Conservation (phyloP, 2,329 filamentous ascomycete genomes). For the Rachicladosporium sp. region DNA sequence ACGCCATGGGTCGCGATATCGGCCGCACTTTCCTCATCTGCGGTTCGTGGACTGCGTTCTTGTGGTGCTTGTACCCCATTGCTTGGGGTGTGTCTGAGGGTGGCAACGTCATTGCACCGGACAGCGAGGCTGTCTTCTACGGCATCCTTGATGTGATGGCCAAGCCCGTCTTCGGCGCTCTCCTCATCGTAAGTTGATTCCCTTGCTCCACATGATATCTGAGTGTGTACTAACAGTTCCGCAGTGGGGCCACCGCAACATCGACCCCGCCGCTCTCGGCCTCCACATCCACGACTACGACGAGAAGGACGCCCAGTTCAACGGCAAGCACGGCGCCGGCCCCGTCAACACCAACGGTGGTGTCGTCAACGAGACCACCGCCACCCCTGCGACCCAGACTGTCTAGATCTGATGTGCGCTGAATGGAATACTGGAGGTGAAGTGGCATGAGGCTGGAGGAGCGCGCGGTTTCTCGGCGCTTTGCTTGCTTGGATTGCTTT, state of each 20-base stretch:
- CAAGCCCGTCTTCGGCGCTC: conserved; percentile 50
- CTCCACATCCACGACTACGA: conserved; percentile 39
- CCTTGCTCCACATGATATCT: too few species aligned
- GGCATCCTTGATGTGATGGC: conserved; percentile 53
- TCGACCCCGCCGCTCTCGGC: conserved; percentile 46
- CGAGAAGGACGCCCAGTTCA: conserved; percentile 21
- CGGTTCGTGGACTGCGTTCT: conserved; percentile 45
- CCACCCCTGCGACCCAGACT: too few species aligned
- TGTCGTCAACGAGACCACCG: conserved; percentile 2
- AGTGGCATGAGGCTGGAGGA: too few species aligned
- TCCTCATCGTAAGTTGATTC: conserved; percentile 34
- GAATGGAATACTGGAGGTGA: too few species aligned
- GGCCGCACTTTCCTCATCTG: conserved; percentile 42
- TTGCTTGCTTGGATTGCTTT: too few species aligned
- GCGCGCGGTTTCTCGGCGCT: too few species aligned
- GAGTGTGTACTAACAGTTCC: too few species aligned
- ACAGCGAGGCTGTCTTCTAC: conserved; percentile 58
- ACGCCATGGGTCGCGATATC: conserved; percentile 41
- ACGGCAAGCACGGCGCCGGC: conserved; percentile 7
- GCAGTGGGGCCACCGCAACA: conserved; percentile 47
- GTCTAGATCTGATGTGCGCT: too few species aligned
- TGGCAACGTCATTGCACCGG: conserved; percentile 52
- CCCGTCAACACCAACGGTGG: conserved; percentile 20
- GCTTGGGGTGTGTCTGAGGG: conserved; percentile 51
- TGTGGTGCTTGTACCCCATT: conserved; percentile 55